These are phyloP conservation scores for Colletotrichum caudatum DNA, from an alignment of 2,329 filamentous ascomycete genomes.

Conservation along the genomic window DNA sequence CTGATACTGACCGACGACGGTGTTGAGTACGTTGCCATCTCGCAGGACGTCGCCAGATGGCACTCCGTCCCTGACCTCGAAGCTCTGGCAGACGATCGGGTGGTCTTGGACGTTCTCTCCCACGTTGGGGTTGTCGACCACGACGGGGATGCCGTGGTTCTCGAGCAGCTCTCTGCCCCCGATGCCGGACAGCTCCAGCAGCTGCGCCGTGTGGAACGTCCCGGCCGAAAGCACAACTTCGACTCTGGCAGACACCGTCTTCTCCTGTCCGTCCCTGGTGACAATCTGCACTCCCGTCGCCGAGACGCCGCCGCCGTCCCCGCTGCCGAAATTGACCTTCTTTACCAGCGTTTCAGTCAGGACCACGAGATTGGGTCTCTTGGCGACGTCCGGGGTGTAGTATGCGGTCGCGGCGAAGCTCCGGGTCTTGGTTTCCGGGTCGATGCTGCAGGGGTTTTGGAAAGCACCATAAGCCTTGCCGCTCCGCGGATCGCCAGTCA, in stretches of 20 bases:
- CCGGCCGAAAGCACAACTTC: slow-evolving; percentile 60
- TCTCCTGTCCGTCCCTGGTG: slow-evolving; percentile 32
- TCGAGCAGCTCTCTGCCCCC: slow-evolving; percentile 51
- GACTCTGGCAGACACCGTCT: slow-evolving; percentile 43
- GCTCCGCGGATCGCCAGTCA: slow-evolving; percentile 50
- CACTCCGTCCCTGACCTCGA: slow-evolving; percentile 56
- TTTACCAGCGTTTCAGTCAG: slow-evolving; percentile 42
- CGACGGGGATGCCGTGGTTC: slow-evolving; percentile 47
- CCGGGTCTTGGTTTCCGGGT: slow-evolving; percentile 48
- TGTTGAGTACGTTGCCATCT: slow-evolving; percentile 49
- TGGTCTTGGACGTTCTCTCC: slow-evolving; percentile 59
- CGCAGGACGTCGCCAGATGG: slow-evolving; percentile 53
- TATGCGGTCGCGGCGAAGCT: slow-evolving; percentile 52
- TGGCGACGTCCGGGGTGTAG: slow-evolving; percentile 44
- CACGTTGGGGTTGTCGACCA: slow-evolving; percentile 52
- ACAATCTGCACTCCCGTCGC: slow-evolving; percentile 27
- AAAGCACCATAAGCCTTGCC: slow-evolving; percentile 50
- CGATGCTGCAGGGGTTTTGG: slow-evolving; percentile 49
- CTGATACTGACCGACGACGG: slow-evolving; percentile 52
- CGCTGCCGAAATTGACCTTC: slow-evolving; percentile 18
- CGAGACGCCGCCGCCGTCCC: not conserved
- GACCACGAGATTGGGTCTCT: slow-evolving; percentile 44
- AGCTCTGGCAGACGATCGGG: slow-evolving; percentile 51
- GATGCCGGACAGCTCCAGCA: slow-evolving; percentile 59
- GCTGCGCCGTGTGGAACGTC: slow-evolving; percentile 55